Base-by-base conservation (phyloP, 116 monocot species). In the Papilionanthe hybrid region DNA sequence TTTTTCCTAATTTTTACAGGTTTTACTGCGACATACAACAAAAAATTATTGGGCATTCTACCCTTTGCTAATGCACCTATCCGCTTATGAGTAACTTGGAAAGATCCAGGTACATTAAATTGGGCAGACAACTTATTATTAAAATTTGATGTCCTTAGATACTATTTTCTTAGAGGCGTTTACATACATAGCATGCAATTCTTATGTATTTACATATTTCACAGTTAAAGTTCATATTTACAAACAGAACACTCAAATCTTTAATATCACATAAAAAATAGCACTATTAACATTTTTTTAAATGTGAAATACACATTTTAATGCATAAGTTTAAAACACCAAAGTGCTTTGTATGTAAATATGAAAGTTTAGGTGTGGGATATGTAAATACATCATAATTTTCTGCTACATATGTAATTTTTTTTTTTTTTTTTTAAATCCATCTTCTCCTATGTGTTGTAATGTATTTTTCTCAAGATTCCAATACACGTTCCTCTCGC, bases 71-170 rank as follows among this genome's bases (percentile, higher is more conserved):
- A n/a, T n/a, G n/a, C 73, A 73, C n/a, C 4, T 73, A 9, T 71
- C 37, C 5, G 17, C 37, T 22, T 3, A 73, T 73, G 73, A 73
- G 15, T 73, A 44, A n/a, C 9, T 42, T 73, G 5, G 73, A 42
- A 73, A 0, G 20, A 73, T 43, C 73, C 44, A 43, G 73, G 73
- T 73, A 73, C 19, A 43, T n/a, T 44, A n/a, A 73, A 73, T 73
- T 44, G 44, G 43, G 4, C 29, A 73, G 1, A 73, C 7, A 43
- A 73, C 15, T 44, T 8, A 44, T 43, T 73, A 5, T 44, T 20
- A 71, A 71, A n/a, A 20, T 73, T 73, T 45, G 9, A 73, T 0
- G 20, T 9, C 22, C 22, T n/a, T 43, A 43, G 0, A 1, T 43
- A 0, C n/a, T 44, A 4, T 43, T 72, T 37, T 37, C 4, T 37